These are phyloP conservation scores for Zygosaccharomyces bisporus DNA, from an alignment of 805 yeast species.

Conservation along the genomic window DNA sequence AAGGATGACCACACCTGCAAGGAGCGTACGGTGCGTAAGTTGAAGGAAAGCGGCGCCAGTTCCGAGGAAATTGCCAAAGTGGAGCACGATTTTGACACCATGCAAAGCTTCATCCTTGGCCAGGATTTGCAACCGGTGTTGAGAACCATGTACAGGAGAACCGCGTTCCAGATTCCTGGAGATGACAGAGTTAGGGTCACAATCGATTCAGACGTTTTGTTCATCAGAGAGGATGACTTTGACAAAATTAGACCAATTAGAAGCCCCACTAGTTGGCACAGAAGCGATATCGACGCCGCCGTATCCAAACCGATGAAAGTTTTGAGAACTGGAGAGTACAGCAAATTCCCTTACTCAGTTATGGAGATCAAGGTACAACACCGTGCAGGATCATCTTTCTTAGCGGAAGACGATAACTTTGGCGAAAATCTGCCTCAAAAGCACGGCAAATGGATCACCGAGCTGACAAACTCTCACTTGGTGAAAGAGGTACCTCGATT, in stretches of 20 bases:
- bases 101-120: slow-evolving; percentile 60
- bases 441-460: slow-evolving; percentile 75
- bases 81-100: slow-evolving; percentile 51
- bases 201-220: slow-evolving; percentile 82
- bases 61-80: slow-evolving; percentile 49
- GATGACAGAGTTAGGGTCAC: slow-evolving; percentile 88
- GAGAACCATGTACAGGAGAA: slow-evolving; percentile 82
- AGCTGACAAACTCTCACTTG: slow-evolving; percentile 73
- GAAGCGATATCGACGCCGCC: slow-evolving; percentile 81
- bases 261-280: slow-evolving; percentile 86
- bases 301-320: slow-evolving; percentile 64
- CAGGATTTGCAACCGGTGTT: slow-evolving; percentile 77
- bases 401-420: slow-evolving; percentile 35
- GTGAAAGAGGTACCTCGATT: slow-evolving; percentile 94
- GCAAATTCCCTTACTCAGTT: slow-evolving; percentile 80
- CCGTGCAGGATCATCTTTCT: slow-evolving; percentile 21
- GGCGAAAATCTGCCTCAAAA: slow-evolving; percentile 42
- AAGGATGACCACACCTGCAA: slow-evolving; percentile 44
- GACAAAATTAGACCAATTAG: slow-evolving; percentile 84
- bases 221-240: slow-evolving; percentile 86
- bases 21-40: slow-evolving; percentile 54
- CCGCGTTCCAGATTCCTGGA: slow-evolving; percentile 98
- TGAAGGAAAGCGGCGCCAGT: slow-evolving; percentile 58
- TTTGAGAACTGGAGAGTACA: slow-evolving; percentile 79
- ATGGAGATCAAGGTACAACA: slow-evolving; percentile 78